These are phyloP conservation scores for Fragaria ananassa DNA, from an alignment of 306 rosid species.

Conservation along the genomic window DNA sequence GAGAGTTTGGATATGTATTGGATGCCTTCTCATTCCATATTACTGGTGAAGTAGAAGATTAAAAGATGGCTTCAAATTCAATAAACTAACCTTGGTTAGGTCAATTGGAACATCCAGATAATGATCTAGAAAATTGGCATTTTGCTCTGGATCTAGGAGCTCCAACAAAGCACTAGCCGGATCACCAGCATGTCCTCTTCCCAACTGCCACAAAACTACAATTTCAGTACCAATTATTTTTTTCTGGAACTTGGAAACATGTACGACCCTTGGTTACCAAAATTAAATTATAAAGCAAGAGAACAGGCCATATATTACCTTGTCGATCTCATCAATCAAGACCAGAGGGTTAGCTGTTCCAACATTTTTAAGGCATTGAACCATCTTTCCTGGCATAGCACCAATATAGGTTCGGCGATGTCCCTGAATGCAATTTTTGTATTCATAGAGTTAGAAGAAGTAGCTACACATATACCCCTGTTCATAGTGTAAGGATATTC, in stretches of 20 bases:
- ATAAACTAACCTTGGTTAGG: slow-evolving; percentile 77
- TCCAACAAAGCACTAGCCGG: slow-evolving; percentile 99
- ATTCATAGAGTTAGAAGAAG: slow-evolving; percentile 21
- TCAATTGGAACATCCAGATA: slow-evolving; percentile 99
- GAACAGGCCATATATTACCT: slow-evolving; percentile 46
- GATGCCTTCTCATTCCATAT: not conserved
- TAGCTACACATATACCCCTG: not conserved
- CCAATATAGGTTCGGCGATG: slow-evolving; percentile 99
- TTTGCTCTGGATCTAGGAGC: slow-evolving; percentile 99
- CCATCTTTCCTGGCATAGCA: slow-evolving; percentile 99
- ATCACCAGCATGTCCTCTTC: slow-evolving; percentile 98
- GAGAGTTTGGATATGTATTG: not conserved
- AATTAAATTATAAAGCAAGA: slow-evolving; percentile 23
- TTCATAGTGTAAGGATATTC: slow-evolving; percentile 5
- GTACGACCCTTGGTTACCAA: not conserved
- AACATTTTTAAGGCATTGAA: slow-evolving; percentile 95
- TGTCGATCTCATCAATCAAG: slow-evolving; percentile 96
- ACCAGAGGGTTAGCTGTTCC: slow-evolving; percentile 98
- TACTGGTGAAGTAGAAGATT: slow-evolving; percentile 14
- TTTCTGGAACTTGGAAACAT: slow-evolving; percentile 18
- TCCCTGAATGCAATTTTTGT: slow-evolving; percentile 56
- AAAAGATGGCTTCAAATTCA: not conserved
- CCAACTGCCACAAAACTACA: slow-evolving; percentile 66
- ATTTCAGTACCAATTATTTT: not conserved
- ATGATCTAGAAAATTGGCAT: slow-evolving; percentile 97